Conservation (phyloP, 371 early-diverging fungal genomes). For the Mucor indicus region DNA sequence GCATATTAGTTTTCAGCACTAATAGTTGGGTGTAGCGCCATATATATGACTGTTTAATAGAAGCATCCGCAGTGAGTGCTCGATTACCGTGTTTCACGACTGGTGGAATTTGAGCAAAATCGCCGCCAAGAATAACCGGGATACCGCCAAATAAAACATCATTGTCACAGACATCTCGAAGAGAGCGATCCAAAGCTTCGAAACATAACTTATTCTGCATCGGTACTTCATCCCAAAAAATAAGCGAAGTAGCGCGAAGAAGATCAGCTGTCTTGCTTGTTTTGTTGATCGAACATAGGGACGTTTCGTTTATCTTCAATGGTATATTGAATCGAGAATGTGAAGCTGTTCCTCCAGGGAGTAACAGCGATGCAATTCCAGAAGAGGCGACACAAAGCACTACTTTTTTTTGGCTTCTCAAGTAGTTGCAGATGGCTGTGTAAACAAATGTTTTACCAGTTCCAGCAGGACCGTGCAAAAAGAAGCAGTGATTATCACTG, state of each 20-base stretch:
- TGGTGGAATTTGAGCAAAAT: conserved; percentile 9
- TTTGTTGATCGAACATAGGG: background rate
- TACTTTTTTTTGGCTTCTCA: too few relatives aligned
- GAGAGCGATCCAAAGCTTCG: conserved; percentile 4
- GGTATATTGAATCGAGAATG: conserved; percentile 2
- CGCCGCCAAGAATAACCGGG: conserved; percentile 2
- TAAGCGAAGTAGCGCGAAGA: background rate
- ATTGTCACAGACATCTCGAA: background rate
- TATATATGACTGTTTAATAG: too few relatives aligned
- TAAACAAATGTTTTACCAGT: conserved; percentile 7
- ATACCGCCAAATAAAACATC: conserved; percentile 4
- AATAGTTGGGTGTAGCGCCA: too few relatives aligned
- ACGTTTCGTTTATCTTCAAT: background rate
- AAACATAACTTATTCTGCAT: conserved; percentile 8
- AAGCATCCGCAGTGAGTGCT: background rate
- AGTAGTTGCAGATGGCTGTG: background rate
- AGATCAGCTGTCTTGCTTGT: background rate
- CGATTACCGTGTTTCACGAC: background rate
- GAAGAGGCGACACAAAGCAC: conserved; percentile 1
- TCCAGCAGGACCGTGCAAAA: conserved; percentile 5
- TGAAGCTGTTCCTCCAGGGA: background rate
- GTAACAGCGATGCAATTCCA: too few relatives aligned
- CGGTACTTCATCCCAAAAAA: conserved; percentile 9
- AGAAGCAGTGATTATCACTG: too few relatives aligned
- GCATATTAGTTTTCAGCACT: too few relatives aligned